A percentile compares a stretch with the other conserved stretches of the same genome.
Conservation (phyloP, 2,329 filamentous ascomycete species). For the Paraphoma sp. region DNA sequence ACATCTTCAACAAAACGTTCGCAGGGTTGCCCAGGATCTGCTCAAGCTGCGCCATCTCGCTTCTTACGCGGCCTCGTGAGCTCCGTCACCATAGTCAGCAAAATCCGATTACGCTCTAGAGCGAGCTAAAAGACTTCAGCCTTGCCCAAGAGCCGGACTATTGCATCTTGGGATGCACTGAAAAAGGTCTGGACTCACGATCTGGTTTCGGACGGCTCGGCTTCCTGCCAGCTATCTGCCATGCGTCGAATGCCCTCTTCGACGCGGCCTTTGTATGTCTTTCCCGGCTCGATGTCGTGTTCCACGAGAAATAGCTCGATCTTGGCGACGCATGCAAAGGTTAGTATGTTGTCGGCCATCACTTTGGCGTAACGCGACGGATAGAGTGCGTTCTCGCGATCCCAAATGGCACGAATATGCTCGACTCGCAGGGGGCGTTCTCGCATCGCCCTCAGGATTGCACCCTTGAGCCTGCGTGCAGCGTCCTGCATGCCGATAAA, state of each 20-base stretch:
- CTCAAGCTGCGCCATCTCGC: constrained; percentile 1
- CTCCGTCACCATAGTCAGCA: background rate
- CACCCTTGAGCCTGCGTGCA: too few relatives aligned
- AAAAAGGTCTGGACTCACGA: too few relatives aligned
- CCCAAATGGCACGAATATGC: too few relatives aligned
- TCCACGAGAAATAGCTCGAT: constrained; percentile 2
- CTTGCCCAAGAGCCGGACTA: too few relatives aligned
- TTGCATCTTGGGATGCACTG: too few relatives aligned
- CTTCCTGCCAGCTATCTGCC: background rate
- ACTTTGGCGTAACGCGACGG: constrained; percentile 1
- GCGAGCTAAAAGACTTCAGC: too few relatives aligned
- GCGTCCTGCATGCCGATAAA: too few relatives aligned
- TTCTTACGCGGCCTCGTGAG: background rate
- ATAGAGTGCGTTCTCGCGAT: background rate
- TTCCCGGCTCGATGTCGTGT: background rate
- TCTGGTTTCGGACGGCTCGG: too few relatives aligned
- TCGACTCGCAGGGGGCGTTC: too few relatives aligned
- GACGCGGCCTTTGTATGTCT: background rate
- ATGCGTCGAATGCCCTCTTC: background rate
- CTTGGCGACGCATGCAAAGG: constrained; percentile 1
- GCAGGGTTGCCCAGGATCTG: background rate
- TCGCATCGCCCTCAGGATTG: too few relatives aligned
- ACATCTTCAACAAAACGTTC: constrained; percentile 1
- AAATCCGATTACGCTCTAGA: background rate
- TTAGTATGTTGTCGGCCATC: constrained; percentile 7